Evolutionary conservation across 2,329 filamentous ascomycete genomes (phyloP), one percentile per base, ranked within the genome.

Genomic region (Aaosphaeria pasadenensis): DNA sequence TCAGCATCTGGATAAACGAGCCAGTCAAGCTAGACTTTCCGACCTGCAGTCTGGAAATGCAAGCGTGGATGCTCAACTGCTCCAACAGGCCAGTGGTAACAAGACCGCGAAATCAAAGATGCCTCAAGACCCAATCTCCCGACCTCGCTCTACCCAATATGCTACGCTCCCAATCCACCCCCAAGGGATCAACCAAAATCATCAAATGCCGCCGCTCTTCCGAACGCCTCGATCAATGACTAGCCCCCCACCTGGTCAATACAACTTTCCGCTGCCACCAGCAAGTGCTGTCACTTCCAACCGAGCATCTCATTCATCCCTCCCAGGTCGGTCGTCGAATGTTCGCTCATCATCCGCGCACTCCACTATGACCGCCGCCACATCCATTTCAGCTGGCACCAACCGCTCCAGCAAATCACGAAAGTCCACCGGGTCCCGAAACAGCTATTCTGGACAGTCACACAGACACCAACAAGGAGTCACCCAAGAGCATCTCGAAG

Each of bases 401-500:
- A 29, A n/a, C 7, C 38, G 43, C n/a, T 42, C 43, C 5, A 30
- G 32, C 6, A n/a, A 36, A 43, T 36, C 49, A 11, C 42, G 30
- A 13, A 44, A 31, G 30, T 32, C 40, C 5, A 30, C 41, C 24
- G 30, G 28, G 7, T 11, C 29, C 9, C 7, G 39, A 29, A 30
- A 31, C 29, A 42, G 11, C 11, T 13, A 45, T 28, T 41, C 39
- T 3, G 28, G 17, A 11, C 39, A 24, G 11, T 41, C 39, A 9
- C 39, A 9, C 11, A 11, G 39, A 9, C 39, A 41, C 39, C 39
- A 41, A 29, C 40, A 48, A 36, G 35, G 39, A 11, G 43, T 48
- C 6, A 50, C 52, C 6, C 35, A 54, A 42, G 49, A 54, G 36
- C 49, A 54, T 32, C 42, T 54, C 3, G 49, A 49, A 9, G 49